These are phyloP conservation scores for Stipa capillata DNA, from an alignment of 176 grass and related monocot genomes.

Conservation along the genomic window DNA sequence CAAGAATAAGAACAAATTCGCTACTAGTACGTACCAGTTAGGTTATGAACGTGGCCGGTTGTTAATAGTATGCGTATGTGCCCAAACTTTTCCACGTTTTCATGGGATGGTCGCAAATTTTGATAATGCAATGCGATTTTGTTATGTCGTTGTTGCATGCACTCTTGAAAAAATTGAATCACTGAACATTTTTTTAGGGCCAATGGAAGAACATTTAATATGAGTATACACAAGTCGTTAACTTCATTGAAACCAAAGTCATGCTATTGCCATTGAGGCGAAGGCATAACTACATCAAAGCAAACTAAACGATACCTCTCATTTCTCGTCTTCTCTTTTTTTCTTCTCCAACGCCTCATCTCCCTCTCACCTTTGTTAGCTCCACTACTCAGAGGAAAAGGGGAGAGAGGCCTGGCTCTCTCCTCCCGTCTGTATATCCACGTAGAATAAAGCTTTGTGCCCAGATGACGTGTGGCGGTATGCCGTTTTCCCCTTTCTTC, in stretches of 20 bases:
- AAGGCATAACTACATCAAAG: not conserved
- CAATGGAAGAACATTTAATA: not conserved
- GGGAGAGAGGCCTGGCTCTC: no score
- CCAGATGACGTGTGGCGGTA: no score
- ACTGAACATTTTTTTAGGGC: not conserved
- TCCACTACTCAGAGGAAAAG: no score
- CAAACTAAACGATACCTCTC: no score
- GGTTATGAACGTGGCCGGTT: slow-evolving; percentile 23
- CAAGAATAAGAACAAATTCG: slow-evolving; percentile 24
- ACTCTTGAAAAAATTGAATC: not conserved
- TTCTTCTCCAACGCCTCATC: no score
- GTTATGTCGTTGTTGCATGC: not conserved
- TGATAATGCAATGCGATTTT: not conserved
- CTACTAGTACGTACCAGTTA: not conserved
- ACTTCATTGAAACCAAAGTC: not conserved
- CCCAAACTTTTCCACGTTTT: slow-evolving; percentile 38
- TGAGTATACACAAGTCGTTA: not conserved
- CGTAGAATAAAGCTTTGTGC: no score
- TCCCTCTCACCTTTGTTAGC: no score
- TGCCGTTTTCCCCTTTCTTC: no score
- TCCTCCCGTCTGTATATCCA: no score
- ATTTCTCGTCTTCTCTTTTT: no score
- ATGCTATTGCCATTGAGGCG: not conserved
- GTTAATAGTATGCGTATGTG: slow-evolving; percentile 1
- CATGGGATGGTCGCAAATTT: slow-evolving; percentile 18